Conservation (phyloP, 768 basidiomycete genomes). For the Dentipellis sp. region DNA sequence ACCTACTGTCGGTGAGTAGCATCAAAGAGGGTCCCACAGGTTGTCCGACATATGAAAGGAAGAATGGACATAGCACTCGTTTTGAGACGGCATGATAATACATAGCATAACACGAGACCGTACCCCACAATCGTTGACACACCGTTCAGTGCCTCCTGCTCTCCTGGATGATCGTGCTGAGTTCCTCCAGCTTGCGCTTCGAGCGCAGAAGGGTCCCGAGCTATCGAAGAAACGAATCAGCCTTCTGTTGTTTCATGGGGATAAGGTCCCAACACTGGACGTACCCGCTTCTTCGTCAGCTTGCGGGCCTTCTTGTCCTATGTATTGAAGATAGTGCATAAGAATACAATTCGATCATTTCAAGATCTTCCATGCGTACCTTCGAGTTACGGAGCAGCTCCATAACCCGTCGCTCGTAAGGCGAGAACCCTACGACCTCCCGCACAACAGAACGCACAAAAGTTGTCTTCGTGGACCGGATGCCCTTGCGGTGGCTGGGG, state of each 20-base stretch:
- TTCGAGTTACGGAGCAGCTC: slow-evolving; percentile 98
- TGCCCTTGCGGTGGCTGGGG: slow-evolving; percentile 90
- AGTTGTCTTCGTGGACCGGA: slow-evolving; percentile 80
- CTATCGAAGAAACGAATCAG: slow-evolving; percentile 28
- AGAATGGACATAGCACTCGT: background rate
- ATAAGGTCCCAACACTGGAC: slow-evolving; percentile 22
- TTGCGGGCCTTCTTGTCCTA: slow-evolving; percentile 99
- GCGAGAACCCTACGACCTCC: slow-evolving; percentile 96
- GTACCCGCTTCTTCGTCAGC: slow-evolving; percentile 97
- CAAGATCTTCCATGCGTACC: slow-evolving; percentile 32
- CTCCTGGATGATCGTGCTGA: slow-evolving; percentile 86
- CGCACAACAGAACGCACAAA: slow-evolving; percentile 91
- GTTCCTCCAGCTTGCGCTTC: slow-evolving; percentile 98
- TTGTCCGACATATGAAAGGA: background rate
- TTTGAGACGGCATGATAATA: background rate
- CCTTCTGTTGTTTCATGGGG: background rate
- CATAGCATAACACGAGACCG: background rate
- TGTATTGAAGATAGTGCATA: background rate
- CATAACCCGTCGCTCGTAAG: slow-evolving; percentile 97
- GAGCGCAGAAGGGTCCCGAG: slow-evolving; percentile 97
- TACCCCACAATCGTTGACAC: background rate
- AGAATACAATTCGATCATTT: background rate
- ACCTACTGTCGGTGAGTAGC: no score
- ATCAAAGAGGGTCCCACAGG: no score
- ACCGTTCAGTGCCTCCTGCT: slow-evolving; percentile 59